Percentiles rank a stretch among this genome's conserved stretches.
Evolutionary conservation across 257 asterid genomes (phyloP).

Genomic region (Lithospermum erythrorhizon): DNA sequence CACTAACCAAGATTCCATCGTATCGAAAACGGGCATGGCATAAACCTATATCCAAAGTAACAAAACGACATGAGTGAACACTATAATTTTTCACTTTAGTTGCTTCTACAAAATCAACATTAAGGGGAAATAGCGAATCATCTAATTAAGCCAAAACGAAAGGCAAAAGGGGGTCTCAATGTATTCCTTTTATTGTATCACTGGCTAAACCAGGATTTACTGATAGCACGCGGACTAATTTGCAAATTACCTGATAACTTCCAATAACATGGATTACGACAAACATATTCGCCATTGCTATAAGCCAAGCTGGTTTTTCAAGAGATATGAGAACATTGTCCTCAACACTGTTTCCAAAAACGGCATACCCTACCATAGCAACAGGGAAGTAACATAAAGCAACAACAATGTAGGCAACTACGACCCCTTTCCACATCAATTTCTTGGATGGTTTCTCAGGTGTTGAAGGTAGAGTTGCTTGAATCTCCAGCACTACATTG

Average conservation of each 20-base stretch:
- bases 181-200: too few relatives aligned
- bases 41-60: slow-evolving; percentile 44
- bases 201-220: too few relatives aligned
- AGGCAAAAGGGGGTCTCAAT: too few relatives aligned
- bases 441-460: slow-evolving; percentile 84
- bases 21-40: slow-evolving; percentile 93
- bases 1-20: slow-evolving; percentile 65
- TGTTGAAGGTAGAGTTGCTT: slow-evolving; percentile 86
- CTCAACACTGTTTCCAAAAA: slow-evolving; percentile 41
- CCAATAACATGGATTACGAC: slow-evolving; percentile 90
- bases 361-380: slow-evolving; percentile 64
- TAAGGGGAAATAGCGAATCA: too few relatives aligned
- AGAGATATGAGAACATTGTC: slow-evolving; percentile 59
- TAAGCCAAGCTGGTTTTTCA: slow-evolving; percentile 64
- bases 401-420: slow-evolving; percentile 78
- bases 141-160: too few relatives aligned
- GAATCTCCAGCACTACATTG: slow-evolving; percentile 80
- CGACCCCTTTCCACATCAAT: slow-evolving; percentile 89
- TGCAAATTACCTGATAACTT: slow-evolving; percentile 91
- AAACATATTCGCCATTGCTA: slow-evolving; percentile 86
- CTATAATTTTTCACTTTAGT: not conserved
- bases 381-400: slow-evolving; percentile 91
- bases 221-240: too few relatives aligned
- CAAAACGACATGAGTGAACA: too few relatives aligned
- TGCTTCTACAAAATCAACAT: too few relatives aligned